Evolutionary conservation across 345 rosid species (phyloP), one percentile per base, ranked within the genome.

Genomic region (Excoecaria cochinchinensis): DNA sequence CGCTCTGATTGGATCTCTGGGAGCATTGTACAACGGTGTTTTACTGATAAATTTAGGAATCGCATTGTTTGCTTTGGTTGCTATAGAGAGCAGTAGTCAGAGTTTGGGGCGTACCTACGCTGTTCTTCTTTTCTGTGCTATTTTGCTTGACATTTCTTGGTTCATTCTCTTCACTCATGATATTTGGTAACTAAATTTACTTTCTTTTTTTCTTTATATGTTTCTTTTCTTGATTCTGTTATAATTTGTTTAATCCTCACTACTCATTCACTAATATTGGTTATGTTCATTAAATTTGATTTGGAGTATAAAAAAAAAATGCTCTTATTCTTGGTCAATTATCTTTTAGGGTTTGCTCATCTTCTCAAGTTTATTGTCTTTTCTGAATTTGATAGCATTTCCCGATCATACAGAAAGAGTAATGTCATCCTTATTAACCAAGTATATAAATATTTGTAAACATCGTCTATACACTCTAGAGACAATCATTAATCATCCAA

Each of bases 21-120:
- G 98, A 3, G 97, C 98, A 74, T 85, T 87, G 79, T 91, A 89
- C 90, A 94, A 91, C 63, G 98, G 98, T 47, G 92, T 92, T 1
- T 78, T 89, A 83, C 72, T 94, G 25, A 84, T 89, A 24, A 88
- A 91, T 78, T 80, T 95, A 67, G 90, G 80, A 71, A 90, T 95
- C 39, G 91, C 97, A 5, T 83, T 94, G 75, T 94, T 92, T 61
- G 97, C 97, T 9, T 87, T 94, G 59, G 97, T 92, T 2, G 97
- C 97, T 44, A 91, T 92, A 63, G 97, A 90, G 80, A 94, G 95
- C 66, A 88, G 89, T 82, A 90, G 93, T 77, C 95, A 95, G 83
- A 86, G 85, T 55, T 89, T 92, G 25, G 92, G 89, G 36, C 89
- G 97, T 8, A 89, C 95, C 72, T 92, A 92, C 73, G 97, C 97